Evolutionary conservation across 2,329 filamentous ascomycete genomes (phyloP).

Genomic region (Microdochium nivale): DNA sequence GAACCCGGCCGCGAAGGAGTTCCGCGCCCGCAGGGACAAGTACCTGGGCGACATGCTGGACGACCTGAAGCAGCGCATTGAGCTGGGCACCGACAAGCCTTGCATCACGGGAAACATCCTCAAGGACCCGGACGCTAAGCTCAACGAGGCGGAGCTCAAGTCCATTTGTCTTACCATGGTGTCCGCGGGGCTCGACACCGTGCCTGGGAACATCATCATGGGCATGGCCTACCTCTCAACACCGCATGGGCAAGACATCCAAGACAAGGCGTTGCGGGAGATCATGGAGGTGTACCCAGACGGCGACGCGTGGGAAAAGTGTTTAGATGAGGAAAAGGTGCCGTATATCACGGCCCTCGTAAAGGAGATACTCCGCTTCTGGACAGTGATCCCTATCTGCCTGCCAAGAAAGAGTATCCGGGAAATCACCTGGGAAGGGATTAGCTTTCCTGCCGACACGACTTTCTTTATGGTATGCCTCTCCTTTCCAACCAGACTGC

Average conservation of each 20-base stretch:
- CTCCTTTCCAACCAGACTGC: background rate
- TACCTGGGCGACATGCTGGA: constrained; percentile 50
- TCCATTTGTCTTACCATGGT: constrained; percentile 62
- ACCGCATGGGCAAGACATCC: constrained; percentile 39
- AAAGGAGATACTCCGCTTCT: constrained; percentile 52
- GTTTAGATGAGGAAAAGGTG: constrained; percentile 45
- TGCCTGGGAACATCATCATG: constrained; percentile 59
- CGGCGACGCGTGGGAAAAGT: constrained; percentile 44
- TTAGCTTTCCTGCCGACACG: constrained; percentile 51
- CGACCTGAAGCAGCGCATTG: constrained; percentile 51
- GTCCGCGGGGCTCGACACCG: constrained; percentile 57
- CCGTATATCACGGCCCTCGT: constrained; percentile 55
- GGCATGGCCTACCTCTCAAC: constrained; percentile 51
- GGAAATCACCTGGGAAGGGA: constrained; percentile 50
- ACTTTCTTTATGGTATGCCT: constrained; percentile 10
- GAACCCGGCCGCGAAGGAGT: constrained; percentile 48
- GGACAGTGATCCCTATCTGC: constrained; percentile 53
- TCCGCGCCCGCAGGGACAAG: constrained; percentile 49
- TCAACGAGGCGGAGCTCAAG: constrained; percentile 54
- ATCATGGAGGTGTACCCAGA: constrained; percentile 51
- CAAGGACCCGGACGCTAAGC: constrained; percentile 51
- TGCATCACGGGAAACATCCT: constrained; percentile 63
- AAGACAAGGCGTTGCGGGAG: constrained; percentile 47
- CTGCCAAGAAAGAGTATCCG: constrained; percentile 53
- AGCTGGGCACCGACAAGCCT: constrained; percentile 49